phyloP scores from a whole-genome alignment of 169 alveolate genomes.

The Cryptosporidium bovis region DNA sequence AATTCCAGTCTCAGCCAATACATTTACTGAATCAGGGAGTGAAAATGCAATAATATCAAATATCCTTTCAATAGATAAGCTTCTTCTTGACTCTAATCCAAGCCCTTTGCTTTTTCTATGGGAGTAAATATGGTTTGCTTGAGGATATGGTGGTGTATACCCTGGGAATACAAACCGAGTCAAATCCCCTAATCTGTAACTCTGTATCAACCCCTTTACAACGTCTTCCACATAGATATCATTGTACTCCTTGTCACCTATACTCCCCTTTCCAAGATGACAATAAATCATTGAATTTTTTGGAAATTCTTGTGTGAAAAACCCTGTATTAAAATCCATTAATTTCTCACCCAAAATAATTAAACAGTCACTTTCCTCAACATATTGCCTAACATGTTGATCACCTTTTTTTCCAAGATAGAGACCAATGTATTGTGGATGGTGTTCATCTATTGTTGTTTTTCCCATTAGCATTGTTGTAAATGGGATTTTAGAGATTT shows the following conservation, averaged over 20 bases:
- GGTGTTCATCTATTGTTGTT: constrained; percentile 72
- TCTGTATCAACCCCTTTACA: constrained; percentile 24
- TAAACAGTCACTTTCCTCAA: constrained; percentile 78
- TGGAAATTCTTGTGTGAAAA: constrained; percentile 72
- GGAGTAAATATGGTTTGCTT: constrained; percentile 49
- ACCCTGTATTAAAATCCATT: constrained; percentile 80
- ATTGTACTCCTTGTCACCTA: constrained; percentile 39
- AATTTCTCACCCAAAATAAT: constrained; percentile 78
- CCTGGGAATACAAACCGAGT: constrained; percentile 21
- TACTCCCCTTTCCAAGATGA: constrained; percentile 35
- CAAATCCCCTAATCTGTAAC: constrained; percentile 53
- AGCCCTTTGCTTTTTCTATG: constrained; percentile 51
- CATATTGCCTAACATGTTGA: constrained; percentile 54
- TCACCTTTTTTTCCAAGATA: constrained; percentile 76
- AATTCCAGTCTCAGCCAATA: constrained; percentile 78
- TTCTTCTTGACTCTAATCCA: constrained; percentile 49
- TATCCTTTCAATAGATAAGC: constrained; percentile 65
- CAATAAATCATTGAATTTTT: constrained; percentile 24
- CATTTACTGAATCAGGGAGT: constrained; percentile 73
- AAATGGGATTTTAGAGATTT: constrained; percentile 75
- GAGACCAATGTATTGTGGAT: constrained; percentile 78
- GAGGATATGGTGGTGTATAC: constrained; percentile 70
- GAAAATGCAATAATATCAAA: constrained; percentile 75
- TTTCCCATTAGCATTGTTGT: constrained; percentile 79
- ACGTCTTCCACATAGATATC: constrained; percentile 70